These are phyloP conservation scores for Panicum hallii DNA, from an alignment of 202 grass and related monocot species.

Conservation along the genomic window DNA sequence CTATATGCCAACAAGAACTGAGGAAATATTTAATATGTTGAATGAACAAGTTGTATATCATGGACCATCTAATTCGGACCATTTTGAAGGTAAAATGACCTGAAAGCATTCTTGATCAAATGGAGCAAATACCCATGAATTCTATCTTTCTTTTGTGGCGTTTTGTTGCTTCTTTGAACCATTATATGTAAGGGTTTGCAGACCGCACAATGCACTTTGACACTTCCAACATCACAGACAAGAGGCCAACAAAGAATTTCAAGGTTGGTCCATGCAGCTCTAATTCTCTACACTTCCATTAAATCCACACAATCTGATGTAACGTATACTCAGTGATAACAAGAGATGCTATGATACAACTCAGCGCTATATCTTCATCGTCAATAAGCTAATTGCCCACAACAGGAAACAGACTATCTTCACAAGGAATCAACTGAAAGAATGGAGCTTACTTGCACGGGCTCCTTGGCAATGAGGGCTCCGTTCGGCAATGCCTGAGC, in stretches of 20 bases:
- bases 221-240: conserved; percentile 36
- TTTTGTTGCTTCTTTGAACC: background rate
- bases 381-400: conserved; percentile 42
- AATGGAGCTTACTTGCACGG: conserved; percentile 42
- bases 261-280: background rate
- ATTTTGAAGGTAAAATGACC: background rate
- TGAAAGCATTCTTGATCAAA: background rate
- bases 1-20: background rate
- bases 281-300: conserved; percentile 46
- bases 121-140: background rate
- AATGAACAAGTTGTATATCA: background rate
- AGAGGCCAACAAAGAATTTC: conserved; percentile 1
- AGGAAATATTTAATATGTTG: background rate
- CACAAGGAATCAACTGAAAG: conserved; percentile 33
- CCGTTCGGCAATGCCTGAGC: conserved; percentile 42
- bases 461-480: conserved; percentile 44
- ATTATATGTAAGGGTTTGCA: background rate
- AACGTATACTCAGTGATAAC: conserved; percentile 33
- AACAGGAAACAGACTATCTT: conserved; percentile 31
- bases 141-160: background rate
- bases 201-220: background rate
- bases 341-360: conserved; percentile 55
- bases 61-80: background rate
- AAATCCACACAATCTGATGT: conserved; percentile 33
- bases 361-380: conserved; percentile 29